Conservation (phyloP, 345 rosid genomes). For the Chamaenerion angustifolium region DNA sequence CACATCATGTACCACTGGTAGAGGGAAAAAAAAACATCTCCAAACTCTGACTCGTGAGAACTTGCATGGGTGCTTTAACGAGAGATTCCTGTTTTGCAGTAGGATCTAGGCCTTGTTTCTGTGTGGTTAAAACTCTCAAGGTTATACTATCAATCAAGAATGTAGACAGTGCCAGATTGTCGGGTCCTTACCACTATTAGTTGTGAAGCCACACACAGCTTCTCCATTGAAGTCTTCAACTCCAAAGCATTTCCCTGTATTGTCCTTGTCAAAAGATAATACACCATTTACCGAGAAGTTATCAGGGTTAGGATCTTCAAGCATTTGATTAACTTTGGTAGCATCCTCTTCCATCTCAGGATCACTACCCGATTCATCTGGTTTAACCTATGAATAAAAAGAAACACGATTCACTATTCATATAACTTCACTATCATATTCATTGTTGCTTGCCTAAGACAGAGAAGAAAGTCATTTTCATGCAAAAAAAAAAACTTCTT, state of each 20-base stretch:
- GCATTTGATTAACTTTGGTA: constrained; percentile 24
- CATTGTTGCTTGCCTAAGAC: no score
- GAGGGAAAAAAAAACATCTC: no score
- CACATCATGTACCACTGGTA: no score
- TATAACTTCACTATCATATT: no score
- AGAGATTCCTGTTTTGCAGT: no score
- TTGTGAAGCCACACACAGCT: constrained; percentile 2
- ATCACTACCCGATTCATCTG: constrained; percentile 22
- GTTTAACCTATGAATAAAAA: constrained; percentile 22
- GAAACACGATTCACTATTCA: not conserved
- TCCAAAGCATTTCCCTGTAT: constrained; percentile 25
- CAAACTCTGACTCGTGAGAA: no score
- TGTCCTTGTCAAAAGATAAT: constrained; percentile 35
- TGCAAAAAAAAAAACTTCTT: no score
- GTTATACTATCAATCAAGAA: not conserved
- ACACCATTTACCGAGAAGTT: constrained; percentile 35
- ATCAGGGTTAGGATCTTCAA: constrained; percentile 40
- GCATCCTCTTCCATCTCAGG: constrained; percentile 32
- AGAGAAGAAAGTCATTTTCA: no score
- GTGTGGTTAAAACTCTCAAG: no score
- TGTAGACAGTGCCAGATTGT: not conserved
- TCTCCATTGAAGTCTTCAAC: constrained; percentile 33
- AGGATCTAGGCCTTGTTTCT: no score
- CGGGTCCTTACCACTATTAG: constrained; percentile 5
- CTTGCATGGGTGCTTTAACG: no score